Conservation (phyloP, 495 filamentous ascomycete species). For the Penicillium ucsense region DNA sequence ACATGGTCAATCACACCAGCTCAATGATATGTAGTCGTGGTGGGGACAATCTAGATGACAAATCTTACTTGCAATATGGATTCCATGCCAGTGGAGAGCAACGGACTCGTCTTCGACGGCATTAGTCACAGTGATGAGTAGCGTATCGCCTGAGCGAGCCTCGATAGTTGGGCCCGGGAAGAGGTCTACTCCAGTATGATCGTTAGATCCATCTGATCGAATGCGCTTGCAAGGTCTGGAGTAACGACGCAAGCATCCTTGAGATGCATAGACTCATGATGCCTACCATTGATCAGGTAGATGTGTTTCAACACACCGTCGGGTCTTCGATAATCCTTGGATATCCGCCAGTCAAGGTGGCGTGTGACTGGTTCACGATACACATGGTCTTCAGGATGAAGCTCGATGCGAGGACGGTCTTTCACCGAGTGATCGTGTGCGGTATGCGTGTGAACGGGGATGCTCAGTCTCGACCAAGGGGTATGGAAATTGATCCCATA, state of each 20-base stretch:
- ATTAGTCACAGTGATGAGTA: conserved; percentile 64
- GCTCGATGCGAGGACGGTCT: conserved; percentile 17
- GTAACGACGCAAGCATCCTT: too few relatives aligned
- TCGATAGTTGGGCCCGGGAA: conserved; percentile 34
- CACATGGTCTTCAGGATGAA: conserved; percentile 32
- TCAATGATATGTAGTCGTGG: not conserved
- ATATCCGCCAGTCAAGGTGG: conserved; percentile 26
- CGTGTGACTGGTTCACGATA: conserved; percentile 23
- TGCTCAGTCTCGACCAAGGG: not conserved
- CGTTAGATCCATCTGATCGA: too few relatives aligned
- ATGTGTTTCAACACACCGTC: conserved; percentile 34
- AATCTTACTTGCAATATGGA: conserved; percentile 51
- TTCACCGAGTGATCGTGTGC: not conserved
- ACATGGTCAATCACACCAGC: not conserved
- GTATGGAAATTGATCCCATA: not conserved
- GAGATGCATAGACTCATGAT: not conserved
- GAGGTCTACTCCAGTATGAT: conserved; percentile 8
- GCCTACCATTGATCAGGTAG: conserved; percentile 28
- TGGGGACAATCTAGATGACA: too few relatives aligned
- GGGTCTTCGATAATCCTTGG: conserved; percentile 20
- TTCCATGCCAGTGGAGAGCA: conserved; percentile 71
- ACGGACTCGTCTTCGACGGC: conserved; percentile 56
- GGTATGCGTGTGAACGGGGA: not conserved
- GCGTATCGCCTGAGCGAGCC: conserved; percentile 48
- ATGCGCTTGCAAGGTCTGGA: not conserved